A percentile compares a stretch with the other conserved stretches of the same genome.
Conservation (phyloP, 768 basidiomycete genomes). For the Suillus decipiens region DNA sequence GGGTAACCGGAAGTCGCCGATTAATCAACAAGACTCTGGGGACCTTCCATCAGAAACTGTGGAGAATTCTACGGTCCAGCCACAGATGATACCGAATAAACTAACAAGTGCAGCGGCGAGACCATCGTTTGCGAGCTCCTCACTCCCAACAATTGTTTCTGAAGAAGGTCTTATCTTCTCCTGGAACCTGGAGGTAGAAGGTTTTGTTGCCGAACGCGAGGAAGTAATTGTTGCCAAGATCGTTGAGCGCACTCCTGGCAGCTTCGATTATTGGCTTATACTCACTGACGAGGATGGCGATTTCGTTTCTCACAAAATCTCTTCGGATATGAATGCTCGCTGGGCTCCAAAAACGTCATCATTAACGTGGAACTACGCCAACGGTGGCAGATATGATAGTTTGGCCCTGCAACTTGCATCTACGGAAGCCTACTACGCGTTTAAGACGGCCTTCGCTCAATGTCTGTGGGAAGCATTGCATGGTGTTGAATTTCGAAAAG, state of each 20-base stretch:
- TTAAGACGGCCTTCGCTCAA: slow-evolving; percentile 64
- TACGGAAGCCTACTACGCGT: slow-evolving; percentile 55
- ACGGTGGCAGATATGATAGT: slow-evolving; percentile 59
- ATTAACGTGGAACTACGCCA: slow-evolving; percentile 86
- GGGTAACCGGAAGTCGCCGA: slow-evolving; percentile 19
- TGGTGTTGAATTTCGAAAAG: slow-evolving; percentile 72
- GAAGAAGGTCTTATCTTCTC: slow-evolving; percentile 59
- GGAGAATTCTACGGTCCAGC: slow-evolving; percentile 13
- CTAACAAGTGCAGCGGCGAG: slow-evolving; percentile 16
- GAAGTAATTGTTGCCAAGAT: slow-evolving; percentile 58
- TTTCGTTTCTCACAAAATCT: slow-evolving; percentile 61
- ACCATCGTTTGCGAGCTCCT: slow-evolving; percentile 19
- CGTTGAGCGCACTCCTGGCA: slow-evolving; percentile 41
- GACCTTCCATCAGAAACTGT: slow-evolving; percentile 10
- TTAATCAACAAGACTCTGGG: slow-evolving; percentile 13
- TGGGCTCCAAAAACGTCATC: slow-evolving; percentile 64
- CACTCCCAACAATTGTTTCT: slow-evolving; percentile 32
- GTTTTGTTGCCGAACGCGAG: slow-evolving; percentile 48
- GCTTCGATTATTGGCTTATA: slow-evolving; percentile 61
- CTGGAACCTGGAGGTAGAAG: slow-evolving; percentile 55
- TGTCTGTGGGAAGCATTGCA: slow-evolving; percentile 83
- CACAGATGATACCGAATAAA: slow-evolving; percentile 18
- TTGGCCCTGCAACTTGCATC: slow-evolving; percentile 80
- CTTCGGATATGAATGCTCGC: slow-evolving; percentile 70
- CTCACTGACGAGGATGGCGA: slow-evolving; percentile 52